Evolutionary conservation across 1,284 basidiomycete species (phyloP), one percentile per base, ranked within the genome.

Genomic region (Leccinum pachyderme): DNA sequence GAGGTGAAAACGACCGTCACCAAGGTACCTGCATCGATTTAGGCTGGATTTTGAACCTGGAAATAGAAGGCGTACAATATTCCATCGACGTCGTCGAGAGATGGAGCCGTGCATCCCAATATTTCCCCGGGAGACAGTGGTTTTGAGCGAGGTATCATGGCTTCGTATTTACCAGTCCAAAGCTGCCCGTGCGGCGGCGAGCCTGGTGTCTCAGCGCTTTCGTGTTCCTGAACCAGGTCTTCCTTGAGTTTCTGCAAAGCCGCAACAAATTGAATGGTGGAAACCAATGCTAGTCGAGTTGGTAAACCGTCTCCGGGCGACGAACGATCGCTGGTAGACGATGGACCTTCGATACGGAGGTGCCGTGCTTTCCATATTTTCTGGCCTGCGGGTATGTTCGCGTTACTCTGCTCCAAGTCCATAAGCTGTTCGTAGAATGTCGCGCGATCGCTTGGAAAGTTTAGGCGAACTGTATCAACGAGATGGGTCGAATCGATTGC

Each of bases 51-150:
- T 48, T n/a, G 29, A 53, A 47, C 47, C 54, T 29, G 50, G 39
- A 11, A 32, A 28, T 35, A 28, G 32, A 47, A 51, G 28, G 75
- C 86, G 60, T 74, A 95, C 92, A 98, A 77, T 24, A 98, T 71
- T 0, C 93, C 95, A 66, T 98, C 95, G 5, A 92, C 83, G 62
- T 91, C 85, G 11, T 72, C 67, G 49, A 98, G 77, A 47, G 80
- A 82, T 3, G 97, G 97, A 11, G 97, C 95, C 0, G 97, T 99
- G 69, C 97, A 99, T 12, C 97, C 97, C 4, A 99, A 75, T 39
- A 99, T 93, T 73, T 99, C 97, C 37, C 97, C 97, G 0, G 97
- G 96, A 24, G 91, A 95, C 15, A 99, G 80, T 32, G 97, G 97
- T 66, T 93, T 94, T 24, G 93, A 86, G 54, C 96, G 87, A 0